Evolutionary conservation across 371 early-diverging fungal genomes (phyloP).

Genomic region (Mucor ambiguus): DNA sequence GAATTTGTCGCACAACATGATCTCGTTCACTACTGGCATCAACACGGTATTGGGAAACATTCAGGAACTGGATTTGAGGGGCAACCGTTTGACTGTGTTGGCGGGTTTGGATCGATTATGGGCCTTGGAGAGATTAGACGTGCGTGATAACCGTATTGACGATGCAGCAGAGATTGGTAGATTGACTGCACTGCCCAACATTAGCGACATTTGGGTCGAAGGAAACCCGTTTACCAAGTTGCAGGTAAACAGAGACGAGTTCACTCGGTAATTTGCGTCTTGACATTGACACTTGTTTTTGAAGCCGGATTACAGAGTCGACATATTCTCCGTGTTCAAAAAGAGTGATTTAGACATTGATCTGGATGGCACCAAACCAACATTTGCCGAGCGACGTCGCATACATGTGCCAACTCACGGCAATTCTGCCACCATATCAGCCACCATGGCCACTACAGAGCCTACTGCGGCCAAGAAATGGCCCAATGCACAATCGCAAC

Average conservation of each 20-base stretch:
- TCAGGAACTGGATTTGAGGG: conserved; percentile 61
- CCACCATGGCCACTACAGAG: not conserved
- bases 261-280: not conserved
- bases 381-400: conserved; percentile 52
- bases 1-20: conserved; percentile 68
- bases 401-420: conserved; percentile 18
- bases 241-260: conserved; percentile 40
- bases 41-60: conserved; percentile 71
- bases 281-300: not conserved
- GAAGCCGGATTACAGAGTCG: conserved; percentile 59
- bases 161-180: conserved; percentile 64
- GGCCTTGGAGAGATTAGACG: conserved; percentile 71
- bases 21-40: conserved; percentile 61
- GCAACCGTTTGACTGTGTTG: conserved; percentile 67
- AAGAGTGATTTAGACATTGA: conserved; percentile 51
- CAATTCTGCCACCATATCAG: conserved; percentile 21
- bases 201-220: conserved; percentile 61
- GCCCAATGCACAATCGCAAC: conserved; percentile 10
- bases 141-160: conserved; percentile 67
- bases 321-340: conserved; percentile 56
- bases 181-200: conserved; percentile 57
- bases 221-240: conserved; percentile 62
- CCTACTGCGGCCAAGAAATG: conserved; percentile 7
- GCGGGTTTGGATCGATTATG: conserved; percentile 71
- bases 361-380: conserved; percentile 60